phyloP scores from a whole-genome alignment of 176 grass and related monocot genomes.

The Pontederia crassipes region DNA sequence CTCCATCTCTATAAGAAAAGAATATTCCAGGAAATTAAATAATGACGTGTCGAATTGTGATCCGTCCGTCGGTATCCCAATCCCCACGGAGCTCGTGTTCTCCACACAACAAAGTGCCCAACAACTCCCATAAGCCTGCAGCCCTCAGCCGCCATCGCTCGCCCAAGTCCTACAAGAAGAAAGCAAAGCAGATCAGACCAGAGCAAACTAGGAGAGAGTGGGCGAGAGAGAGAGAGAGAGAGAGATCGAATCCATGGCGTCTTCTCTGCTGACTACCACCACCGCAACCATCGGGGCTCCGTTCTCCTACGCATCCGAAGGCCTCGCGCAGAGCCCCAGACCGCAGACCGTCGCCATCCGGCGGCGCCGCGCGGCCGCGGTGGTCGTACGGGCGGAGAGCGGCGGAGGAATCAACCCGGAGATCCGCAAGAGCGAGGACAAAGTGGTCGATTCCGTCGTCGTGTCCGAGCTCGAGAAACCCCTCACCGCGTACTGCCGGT shows the following conservation, averaged over 20 bases:
- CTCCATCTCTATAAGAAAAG: too few relatives aligned
- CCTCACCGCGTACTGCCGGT: slow-evolving; percentile 88
- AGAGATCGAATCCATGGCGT: slow-evolving; percentile 26
- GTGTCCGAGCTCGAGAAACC: slow-evolving; percentile 70
- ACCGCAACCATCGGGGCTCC: slow-evolving; percentile 29
- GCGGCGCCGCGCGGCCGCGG: slow-evolving; percentile 2
- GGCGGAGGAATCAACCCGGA: slow-evolving; percentile 64
- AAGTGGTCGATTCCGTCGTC: slow-evolving; percentile 84
- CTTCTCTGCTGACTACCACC: not conserved
- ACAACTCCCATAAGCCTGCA: too few relatives aligned
- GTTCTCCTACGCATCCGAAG: slow-evolving; percentile 12
- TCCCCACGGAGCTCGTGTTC: too few relatives aligned
- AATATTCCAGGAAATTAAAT: too few relatives aligned
- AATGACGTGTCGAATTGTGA: too few relatives aligned
- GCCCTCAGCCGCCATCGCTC: too few relatives aligned
- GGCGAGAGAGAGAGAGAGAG: too few relatives aligned
- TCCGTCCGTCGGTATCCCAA: too few relatives aligned
- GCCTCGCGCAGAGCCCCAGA: not conserved
- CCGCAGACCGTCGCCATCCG: not conserved
- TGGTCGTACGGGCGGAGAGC: slow-evolving; percentile 42
- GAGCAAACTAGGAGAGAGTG: too few relatives aligned
- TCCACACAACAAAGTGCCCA: too few relatives aligned
- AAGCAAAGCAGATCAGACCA: too few relatives aligned
- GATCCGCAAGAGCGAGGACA: slow-evolving; percentile 73
- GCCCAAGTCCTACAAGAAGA: too few relatives aligned